Percentiles rank a stretch among this genome's conserved stretches.
These are phyloP conservation scores for Geoglossum glabrum DNA, from an alignment of 495 filamentous ascomycete species.

Conservation along the genomic window DNA sequence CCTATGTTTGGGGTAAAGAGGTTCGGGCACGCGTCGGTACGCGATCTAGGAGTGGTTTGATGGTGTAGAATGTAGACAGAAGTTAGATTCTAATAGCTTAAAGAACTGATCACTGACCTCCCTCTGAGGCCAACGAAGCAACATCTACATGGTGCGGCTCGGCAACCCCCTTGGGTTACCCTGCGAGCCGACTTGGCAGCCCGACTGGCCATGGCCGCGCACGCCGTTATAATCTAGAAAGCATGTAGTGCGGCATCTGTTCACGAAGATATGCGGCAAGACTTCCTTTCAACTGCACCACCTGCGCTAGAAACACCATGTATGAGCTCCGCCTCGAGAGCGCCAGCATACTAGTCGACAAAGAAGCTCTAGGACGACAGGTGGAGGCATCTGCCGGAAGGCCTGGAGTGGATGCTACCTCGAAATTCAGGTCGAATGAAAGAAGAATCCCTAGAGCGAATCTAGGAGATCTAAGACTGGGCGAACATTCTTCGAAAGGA, in stretches of 20 bases:
- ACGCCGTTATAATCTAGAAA: too few relatives aligned
- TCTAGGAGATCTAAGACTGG: constrained; percentile 19
- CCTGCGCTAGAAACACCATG: constrained; percentile 54
- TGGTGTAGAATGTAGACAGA: not conserved
- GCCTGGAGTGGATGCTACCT: not conserved
- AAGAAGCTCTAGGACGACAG: constrained; percentile 39
- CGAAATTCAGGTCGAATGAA: constrained; percentile 16
- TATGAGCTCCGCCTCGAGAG: constrained; percentile 54
- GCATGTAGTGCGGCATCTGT: constrained; percentile 52
- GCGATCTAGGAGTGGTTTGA: not conserved
- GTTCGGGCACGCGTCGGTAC: not conserved
- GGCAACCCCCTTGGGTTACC: too few relatives aligned
- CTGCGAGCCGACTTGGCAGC: too few relatives aligned
- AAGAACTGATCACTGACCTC: not conserved
- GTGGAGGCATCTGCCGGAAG: constrained; percentile 23
- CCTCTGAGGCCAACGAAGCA: not conserved
- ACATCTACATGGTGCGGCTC: too few relatives aligned
- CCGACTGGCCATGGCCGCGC: too few relatives aligned
- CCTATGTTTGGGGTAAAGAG: not conserved
- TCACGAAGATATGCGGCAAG: constrained; percentile 24
- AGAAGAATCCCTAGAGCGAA: constrained; percentile 18
- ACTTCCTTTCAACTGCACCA: constrained; percentile 50
- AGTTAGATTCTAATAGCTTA: not conserved
- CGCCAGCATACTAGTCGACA: constrained; percentile 44
- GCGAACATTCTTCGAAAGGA: constrained; percentile 26